A percentile compares a stretch with the other conserved stretches of the same genome.
Conservation (phyloP, 164 flowering plant genomes). For the Magnolia kwangsiensis region DNA sequence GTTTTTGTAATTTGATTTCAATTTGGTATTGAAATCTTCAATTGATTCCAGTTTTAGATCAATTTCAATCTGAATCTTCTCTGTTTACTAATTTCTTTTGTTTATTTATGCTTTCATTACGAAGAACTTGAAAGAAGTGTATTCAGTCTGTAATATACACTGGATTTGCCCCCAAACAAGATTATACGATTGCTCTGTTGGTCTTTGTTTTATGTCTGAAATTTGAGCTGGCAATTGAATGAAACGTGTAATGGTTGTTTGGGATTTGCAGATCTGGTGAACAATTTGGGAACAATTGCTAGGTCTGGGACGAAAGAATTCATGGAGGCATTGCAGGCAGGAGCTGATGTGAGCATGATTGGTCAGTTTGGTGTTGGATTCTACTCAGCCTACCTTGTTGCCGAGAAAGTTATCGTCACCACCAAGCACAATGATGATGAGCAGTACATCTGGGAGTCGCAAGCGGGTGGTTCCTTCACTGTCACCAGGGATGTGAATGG, state of each 20-base stretch:
- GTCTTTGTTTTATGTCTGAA: no score
- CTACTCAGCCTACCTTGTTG: conserved; percentile 19
- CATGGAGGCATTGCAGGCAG: conserved; percentile 21
- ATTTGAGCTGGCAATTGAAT: no score
- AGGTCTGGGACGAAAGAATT: conserved; percentile 22
- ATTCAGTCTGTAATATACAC: no score
- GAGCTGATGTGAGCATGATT: conserved; percentile 24
- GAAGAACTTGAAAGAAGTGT: no score
- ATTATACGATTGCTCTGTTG: no score
- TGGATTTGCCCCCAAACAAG: no score
- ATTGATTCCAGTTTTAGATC: no score
- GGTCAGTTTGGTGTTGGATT: conserved; percentile 23
- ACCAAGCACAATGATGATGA: conserved; percentile 21
- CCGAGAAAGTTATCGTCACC: conserved; percentile 17
- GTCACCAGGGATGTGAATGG: conserved; percentile 17
- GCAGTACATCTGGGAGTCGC: conserved; percentile 21
- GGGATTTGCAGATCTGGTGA: conserved; percentile 13
- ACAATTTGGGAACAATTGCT: conserved; percentile 23
- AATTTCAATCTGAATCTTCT: no score
- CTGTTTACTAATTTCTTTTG: no score
- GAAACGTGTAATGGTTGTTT: no score
- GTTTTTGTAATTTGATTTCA: no score
- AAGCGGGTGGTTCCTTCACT: conserved; percentile 21
- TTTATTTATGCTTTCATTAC: no score
- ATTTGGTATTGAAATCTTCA: background rate